These are phyloP conservation scores for Fusarium palustre DNA, from an alignment of 2,329 filamentous ascomycete genomes.

Conservation along the genomic window DNA sequence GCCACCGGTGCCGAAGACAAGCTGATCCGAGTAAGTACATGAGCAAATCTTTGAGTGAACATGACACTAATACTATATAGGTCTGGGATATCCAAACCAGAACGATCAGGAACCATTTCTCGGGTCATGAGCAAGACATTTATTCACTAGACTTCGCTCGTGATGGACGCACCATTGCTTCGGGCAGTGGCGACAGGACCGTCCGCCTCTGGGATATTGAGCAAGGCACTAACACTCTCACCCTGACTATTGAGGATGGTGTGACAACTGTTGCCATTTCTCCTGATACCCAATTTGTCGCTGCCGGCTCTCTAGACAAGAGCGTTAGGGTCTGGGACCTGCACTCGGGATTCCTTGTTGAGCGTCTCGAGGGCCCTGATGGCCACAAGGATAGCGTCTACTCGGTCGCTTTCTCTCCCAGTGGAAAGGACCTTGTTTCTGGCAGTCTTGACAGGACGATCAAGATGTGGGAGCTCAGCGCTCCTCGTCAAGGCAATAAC, in stretches of 20 bases:
- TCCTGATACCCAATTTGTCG: conserved; percentile 92
- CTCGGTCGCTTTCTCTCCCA: conserved; percentile 94
- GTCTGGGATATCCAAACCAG: conserved; percentile 93
- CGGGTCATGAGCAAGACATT: conserved; percentile 98
- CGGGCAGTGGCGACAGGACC: conserved; percentile 92
- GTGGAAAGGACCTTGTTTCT: conserved; percentile 90
- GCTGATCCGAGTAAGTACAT: conserved; percentile 82
- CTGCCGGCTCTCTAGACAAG: conserved; percentile 95
- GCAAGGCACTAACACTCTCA: conserved; percentile 82
- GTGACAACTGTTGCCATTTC: conserved; percentile 98
- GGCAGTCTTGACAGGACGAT: conserved; percentile 98
- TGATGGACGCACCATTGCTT: conserved; percentile 93
- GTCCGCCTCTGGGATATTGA: conserved; percentile 98
- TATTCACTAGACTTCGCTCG: conserved; percentile 96
- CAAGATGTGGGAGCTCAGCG: conserved; percentile 97
- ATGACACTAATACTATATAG: conserved; percentile 59
- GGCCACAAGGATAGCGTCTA: conserved; percentile 98
- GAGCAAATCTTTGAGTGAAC: background rate
- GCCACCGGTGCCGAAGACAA: conserved; percentile 98
- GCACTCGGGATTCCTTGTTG: conserved; percentile 83
- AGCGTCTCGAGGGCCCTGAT: conserved; percentile 90
- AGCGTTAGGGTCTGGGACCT: conserved; percentile 98
- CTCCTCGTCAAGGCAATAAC: conserved; percentile 74
- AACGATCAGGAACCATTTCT: conserved; percentile 90
- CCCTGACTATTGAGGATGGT: conserved; percentile 92